phyloP scores from a whole-genome alignment of 2,329 filamentous ascomycete genomes.

The Aspergillus tamarii region DNA sequence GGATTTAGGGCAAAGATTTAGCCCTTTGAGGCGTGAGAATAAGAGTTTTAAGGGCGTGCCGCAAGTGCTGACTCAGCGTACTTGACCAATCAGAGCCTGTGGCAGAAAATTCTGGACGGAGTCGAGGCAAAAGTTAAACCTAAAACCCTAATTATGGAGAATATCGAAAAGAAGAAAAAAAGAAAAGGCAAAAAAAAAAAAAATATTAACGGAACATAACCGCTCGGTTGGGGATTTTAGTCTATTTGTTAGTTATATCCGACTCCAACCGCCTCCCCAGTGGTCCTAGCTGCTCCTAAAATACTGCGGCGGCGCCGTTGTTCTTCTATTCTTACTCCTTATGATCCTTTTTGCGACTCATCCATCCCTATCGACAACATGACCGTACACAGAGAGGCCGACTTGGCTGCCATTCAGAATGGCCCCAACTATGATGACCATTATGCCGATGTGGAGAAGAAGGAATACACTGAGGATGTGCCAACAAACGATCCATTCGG shows the following conservation, averaged over 20 bases:
- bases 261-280: neutral
- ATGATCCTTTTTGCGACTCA: neutral
- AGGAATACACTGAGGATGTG: constrained; percentile 7
- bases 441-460: constrained; percentile 16
- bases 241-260: neutral
- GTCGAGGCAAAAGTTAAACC: neutral
- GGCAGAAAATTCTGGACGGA: neutral
- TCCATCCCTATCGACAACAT: neutral
- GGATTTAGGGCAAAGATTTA: neutral
- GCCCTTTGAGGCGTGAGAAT: neutral
- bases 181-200: neutral
- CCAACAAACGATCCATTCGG: constrained; percentile 40
- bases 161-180: neutral
- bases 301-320: neutral
- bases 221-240: neutral
- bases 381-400: constrained; percentile 8
- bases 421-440: constrained; percentile 4
- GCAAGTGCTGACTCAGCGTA: neutral
- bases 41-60: neutral
- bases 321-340: neutral
- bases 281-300: neutral
- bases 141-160: constrained; percentile 9
- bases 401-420: constrained; percentile 6
- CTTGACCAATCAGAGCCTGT: neutral
- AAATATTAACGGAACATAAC: neutral